Conservation (phyloP, 1,284 basidiomycete species). For the Tylopilus sp. region DNA sequence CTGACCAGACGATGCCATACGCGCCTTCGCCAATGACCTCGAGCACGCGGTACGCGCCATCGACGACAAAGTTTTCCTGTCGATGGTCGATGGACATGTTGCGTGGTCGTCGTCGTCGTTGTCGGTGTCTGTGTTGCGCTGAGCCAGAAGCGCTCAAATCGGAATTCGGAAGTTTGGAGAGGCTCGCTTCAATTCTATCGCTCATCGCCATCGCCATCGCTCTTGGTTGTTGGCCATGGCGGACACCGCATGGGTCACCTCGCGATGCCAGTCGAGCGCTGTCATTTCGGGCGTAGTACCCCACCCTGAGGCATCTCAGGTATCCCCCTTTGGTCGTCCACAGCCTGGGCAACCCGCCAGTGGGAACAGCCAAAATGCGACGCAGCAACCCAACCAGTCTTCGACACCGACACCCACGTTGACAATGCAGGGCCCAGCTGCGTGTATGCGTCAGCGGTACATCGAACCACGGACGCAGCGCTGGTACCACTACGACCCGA, state of each 20-base stretch:
- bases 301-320: background rate
- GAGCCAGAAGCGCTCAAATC: conserved; percentile 3
- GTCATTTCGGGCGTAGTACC: background rate
- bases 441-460: background rate
- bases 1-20: conserved; percentile 77
- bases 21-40: conserved; percentile 89
- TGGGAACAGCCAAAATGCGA: background rate
- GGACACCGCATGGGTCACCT: too few relatives aligned
- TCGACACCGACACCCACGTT: background rate
- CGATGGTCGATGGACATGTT: conserved; percentile 23
- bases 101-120: conserved; percentile 13
- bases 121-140: background rate
- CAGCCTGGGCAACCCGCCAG: background rate
- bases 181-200: background rate
- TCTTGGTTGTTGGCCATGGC: too few relatives aligned
- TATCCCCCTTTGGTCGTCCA: background rate
- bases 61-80: conserved; percentile 31
- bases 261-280: background rate
- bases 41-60: conserved; percentile 76
- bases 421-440: background rate
- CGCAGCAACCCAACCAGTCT: background rate
- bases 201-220: background rate
- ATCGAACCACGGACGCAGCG: background rate
- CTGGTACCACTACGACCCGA: background rate
- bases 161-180: conserved; percentile 25